phyloP scores from a whole-genome alignment of 2,329 filamentous ascomycete species.

The Aspergillus texensis region DNA sequence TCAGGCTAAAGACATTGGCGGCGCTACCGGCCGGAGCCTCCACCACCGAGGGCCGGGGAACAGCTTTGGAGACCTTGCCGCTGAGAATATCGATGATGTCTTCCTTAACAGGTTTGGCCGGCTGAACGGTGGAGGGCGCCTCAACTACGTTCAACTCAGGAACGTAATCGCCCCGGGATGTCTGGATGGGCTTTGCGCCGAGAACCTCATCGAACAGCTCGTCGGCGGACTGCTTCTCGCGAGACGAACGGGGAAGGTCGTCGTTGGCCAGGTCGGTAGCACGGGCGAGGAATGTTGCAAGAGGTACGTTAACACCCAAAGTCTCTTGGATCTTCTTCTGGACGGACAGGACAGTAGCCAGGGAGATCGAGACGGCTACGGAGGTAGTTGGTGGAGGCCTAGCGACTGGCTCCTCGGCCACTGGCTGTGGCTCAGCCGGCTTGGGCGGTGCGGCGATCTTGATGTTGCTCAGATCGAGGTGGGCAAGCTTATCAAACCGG shows the following conservation, averaged over 20 bases:
- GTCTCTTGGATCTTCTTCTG: constrained; percentile 78
- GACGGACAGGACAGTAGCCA: constrained; percentile 75
- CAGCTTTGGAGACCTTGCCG: constrained; percentile 45
- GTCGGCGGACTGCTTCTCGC: constrained; percentile 68
- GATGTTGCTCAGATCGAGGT: constrained; percentile 94
- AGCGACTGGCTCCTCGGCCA: constrained; percentile 29
- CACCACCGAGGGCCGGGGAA: constrained; percentile 27
- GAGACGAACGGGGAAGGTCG: constrained; percentile 70
- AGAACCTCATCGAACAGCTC: constrained; percentile 90
- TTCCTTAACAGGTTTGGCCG: constrained; percentile 51
- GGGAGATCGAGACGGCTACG: constrained; percentile 74
- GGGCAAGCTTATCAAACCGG: constrained; percentile 72
- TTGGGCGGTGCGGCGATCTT: constrained; percentile 65
- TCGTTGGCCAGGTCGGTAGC: constrained; percentile 88
- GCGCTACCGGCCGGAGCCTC: constrained; percentile 52
- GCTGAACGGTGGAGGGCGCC: constrained; percentile 29
- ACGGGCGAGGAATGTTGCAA: constrained; percentile 83
- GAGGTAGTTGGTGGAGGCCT: constrained; percentile 34
- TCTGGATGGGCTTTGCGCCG: constrained; percentile 54
- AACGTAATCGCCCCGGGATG: constrained; percentile 65
- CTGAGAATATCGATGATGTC: constrained; percentile 86
- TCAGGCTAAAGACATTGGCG: constrained; percentile 79
- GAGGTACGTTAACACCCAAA: constrained; percentile 77
- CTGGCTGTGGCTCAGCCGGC: constrained; percentile 36
- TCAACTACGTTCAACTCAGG: constrained; percentile 68